phyloP scores from a whole-genome alignment of 2,329 filamentous ascomycete species.

The Aspergillus intermedius region DNA sequence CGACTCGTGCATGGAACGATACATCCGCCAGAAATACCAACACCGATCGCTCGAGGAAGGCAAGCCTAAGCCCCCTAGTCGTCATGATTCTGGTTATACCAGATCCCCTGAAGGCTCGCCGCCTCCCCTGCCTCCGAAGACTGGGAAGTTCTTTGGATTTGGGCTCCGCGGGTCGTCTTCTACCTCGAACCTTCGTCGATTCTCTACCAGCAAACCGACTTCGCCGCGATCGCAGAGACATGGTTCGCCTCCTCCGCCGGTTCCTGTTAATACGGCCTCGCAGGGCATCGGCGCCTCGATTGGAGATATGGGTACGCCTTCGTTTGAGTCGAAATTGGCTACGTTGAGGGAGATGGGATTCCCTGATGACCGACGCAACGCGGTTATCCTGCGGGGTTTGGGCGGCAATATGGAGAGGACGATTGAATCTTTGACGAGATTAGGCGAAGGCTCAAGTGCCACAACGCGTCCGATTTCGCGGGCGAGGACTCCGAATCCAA shows the following conservation, averaged over 20 bases:
- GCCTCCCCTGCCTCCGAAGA: constrained; percentile 55
- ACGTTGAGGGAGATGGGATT: constrained; percentile 90
- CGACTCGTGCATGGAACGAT: constrained; percentile 90
- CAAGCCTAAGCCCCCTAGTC: constrained; percentile 40
- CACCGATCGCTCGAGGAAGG: constrained; percentile 50
- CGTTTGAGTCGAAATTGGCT: constrained; percentile 66
- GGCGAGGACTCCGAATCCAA: constrained; percentile 49
- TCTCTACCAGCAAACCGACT: constrained; percentile 51
- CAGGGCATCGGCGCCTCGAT: constrained; percentile 63
- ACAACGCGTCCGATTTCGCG: constrained; percentile 43
- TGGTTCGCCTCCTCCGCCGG: constrained; percentile 20
- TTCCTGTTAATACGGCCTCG: constrained; percentile 23
- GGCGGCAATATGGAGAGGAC: constrained; percentile 80
- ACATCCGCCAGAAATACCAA: constrained; percentile 91
- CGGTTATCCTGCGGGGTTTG: constrained; percentile 71
- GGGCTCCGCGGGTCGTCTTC: constrained; percentile 64
- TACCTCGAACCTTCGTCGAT: constrained; percentile 56
- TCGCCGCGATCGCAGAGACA: constrained; percentile 21
- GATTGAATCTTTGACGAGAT: constrained; percentile 73
- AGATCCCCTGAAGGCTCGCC: constrained; percentile 49
- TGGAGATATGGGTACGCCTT: constrained; percentile 37
- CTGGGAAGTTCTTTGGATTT: constrained; percentile 56
- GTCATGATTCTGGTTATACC: constrained; percentile 53
- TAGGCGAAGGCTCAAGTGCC: constrained; percentile 57
- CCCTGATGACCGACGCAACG: constrained; percentile 71